phyloP scores from a whole-genome alignment of 176 grass and related monocot species.

The Canna indica region DNA sequence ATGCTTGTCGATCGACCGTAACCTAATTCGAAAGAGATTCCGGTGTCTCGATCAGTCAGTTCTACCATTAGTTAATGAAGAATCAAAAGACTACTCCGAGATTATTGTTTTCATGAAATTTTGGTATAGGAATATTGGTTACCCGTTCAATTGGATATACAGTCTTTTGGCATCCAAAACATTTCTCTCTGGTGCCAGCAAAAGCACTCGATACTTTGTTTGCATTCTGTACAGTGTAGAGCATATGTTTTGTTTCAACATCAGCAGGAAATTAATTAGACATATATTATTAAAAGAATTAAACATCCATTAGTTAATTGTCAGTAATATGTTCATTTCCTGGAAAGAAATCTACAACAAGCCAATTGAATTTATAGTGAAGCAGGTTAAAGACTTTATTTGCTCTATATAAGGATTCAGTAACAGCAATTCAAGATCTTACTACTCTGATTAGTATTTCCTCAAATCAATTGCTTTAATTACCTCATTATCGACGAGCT shows the following conservation, averaged over 20 bases:
- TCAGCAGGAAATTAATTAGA: background rate
- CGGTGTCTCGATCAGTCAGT: background rate
- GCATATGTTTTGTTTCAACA: slow-evolving; percentile 7
- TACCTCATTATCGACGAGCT: slow-evolving; percentile 69
- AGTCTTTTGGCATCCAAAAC: slow-evolving; percentile 82
- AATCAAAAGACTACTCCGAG: background rate
- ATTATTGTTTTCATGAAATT: too few species aligned
- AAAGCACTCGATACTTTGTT: slow-evolving; percentile 75
- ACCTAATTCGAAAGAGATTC: slow-evolving; percentile 38
- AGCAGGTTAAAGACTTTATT: too few species aligned
- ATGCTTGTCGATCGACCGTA: slow-evolving; percentile 70
- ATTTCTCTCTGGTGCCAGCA: slow-evolving; percentile 92
- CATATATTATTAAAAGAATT: too few species aligned
- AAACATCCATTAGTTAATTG: too few species aligned
- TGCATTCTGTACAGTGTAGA: slow-evolving; percentile 65
- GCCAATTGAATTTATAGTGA: too few species aligned
- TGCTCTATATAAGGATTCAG: background rate
- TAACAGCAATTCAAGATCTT: background rate
- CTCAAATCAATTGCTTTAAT: background rate
- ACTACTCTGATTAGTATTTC: background rate
- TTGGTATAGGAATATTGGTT: slow-evolving; percentile 6
- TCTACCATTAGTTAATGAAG: background rate
- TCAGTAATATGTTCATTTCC: too few species aligned
- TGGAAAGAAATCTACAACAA: too few species aligned
- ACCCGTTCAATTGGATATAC: slow-evolving; percentile 96